A percentile compares a stretch with the other conserved stretches of the same genome.
These are phyloP conservation scores for Fusarium virguliforme DNA, from an alignment of 2,329 filamentous ascomycete species.

Conservation along the genomic window DNA sequence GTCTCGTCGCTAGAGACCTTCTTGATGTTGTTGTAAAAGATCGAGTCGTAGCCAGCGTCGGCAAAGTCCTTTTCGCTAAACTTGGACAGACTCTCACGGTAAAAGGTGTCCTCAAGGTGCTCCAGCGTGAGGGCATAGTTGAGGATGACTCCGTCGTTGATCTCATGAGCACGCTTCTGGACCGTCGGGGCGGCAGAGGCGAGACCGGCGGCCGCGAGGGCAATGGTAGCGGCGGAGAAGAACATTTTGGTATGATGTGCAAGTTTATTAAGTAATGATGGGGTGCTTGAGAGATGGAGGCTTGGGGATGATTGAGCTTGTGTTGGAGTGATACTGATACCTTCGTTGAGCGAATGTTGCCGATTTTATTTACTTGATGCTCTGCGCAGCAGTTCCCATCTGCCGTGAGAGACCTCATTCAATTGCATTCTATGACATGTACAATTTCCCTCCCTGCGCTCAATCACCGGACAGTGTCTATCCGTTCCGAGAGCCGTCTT, in stretches of 20 bases:
- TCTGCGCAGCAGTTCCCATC: not conserved
- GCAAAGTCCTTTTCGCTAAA: conserved; percentile 70
- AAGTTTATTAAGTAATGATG: not conserved
- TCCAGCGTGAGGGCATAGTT: conserved; percentile 68
- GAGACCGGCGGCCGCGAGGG: conserved; percentile 33
- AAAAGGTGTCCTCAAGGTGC: conserved; percentile 75
- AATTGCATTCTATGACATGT: not conserved
- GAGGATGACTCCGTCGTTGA: conserved; percentile 56
- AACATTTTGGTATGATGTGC: conserved; percentile 19
- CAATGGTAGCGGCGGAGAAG: conserved; percentile 33
- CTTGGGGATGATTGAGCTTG: not conserved
- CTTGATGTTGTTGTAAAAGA: conserved; percentile 72
- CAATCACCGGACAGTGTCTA: conserved; percentile 16
- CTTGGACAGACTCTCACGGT: conserved; percentile 71
- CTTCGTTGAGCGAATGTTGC: not conserved
- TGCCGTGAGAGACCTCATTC: not conserved
- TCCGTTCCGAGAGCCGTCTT: conserved; percentile 18
- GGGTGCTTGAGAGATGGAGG: not conserved
- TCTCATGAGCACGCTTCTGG: conserved; percentile 30
- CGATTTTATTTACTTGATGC: conserved; percentile 6
- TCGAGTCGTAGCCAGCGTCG: conserved; percentile 65
- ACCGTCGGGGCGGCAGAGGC: conserved; percentile 37
- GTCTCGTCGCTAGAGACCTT: conserved; percentile 69
- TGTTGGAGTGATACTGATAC: not conserved
- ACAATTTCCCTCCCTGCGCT: conserved; percentile 1